phyloP scores from a whole-genome alignment of 768 basidiomycete species.

The Pleurotus ostreatus region DNA sequence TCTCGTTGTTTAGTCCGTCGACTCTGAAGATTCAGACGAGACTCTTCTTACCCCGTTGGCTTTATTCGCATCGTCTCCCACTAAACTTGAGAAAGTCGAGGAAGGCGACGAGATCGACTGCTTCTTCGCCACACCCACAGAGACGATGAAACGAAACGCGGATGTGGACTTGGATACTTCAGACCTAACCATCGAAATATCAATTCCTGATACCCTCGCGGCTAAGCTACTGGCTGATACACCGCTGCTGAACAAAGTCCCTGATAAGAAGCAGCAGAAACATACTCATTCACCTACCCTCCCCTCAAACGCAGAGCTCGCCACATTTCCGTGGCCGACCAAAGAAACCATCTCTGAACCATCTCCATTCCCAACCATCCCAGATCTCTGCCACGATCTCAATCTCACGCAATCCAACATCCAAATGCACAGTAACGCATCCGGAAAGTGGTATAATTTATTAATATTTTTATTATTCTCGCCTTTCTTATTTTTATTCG shows the following conservation, averaged over 20 bases:
- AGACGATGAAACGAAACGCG: not conserved
- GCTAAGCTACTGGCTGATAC: too few species aligned
- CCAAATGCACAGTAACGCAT: too few species aligned
- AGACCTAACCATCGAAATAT: too few species aligned
- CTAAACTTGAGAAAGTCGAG: not conserved
- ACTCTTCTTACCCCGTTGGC: not conserved
- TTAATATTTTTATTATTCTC: not conserved
- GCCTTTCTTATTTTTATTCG: not conserved
- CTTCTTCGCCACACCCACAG: not conserved
- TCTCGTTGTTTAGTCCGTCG: not conserved
- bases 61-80: not conserved
- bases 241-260: too few species aligned
- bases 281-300: too few species aligned
- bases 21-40: not conserved
- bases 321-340: too few species aligned
- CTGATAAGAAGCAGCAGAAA: too few species aligned
- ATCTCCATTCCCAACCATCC: not conserved
- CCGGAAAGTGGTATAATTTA: not conserved
- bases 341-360: not conserved
- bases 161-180: not conserved
- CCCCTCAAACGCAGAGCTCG: too few species aligned
- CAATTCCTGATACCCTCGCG: too few species aligned
- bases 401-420: too few species aligned
- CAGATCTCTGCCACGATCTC: not conserved
- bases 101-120: not conserved